Conservation (phyloP, 139 green algal species). For the Chlorella sp. region DNA sequence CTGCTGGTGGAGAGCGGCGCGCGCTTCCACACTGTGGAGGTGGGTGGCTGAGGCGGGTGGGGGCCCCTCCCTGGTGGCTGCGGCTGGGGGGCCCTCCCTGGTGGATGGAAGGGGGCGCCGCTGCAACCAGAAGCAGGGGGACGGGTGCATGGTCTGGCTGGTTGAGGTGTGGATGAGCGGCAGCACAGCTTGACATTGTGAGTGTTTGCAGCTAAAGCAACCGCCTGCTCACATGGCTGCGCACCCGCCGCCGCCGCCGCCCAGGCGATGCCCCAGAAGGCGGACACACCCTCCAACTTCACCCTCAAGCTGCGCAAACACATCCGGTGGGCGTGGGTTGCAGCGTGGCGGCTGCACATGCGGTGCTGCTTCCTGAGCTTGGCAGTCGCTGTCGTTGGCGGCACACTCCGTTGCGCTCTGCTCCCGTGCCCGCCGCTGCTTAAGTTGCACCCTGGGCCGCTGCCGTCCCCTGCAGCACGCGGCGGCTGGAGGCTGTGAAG, state of each 20-base stretch:
- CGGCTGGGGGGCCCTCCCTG: too few species aligned
- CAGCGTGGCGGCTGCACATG: too few species aligned
- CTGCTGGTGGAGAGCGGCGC: slow-evolving; percentile 91
- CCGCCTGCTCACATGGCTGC: too few species aligned
- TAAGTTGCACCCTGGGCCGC: too few species aligned
- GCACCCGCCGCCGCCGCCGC: neutral
- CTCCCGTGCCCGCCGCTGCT: too few species aligned
- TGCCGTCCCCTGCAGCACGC: slow-evolving; percentile 48
- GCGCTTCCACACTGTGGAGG: slow-evolving; percentile 91
- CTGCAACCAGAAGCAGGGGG: neutral
- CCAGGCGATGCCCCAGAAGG: slow-evolving; percentile 71
- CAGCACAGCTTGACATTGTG: too few species aligned
- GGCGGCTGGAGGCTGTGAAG: slow-evolving; percentile 83
- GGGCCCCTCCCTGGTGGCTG: too few species aligned
- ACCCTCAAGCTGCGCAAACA: slow-evolving; percentile 98
- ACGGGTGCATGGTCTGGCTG: neutral
- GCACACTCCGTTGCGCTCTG: neutral
- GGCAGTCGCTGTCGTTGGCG: neutral
- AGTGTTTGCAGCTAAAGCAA: too few species aligned
- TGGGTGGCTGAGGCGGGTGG: slow-evolving; percentile 3
- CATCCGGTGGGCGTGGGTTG: slow-evolving; percentile 71
- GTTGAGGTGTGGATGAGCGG: too few species aligned
- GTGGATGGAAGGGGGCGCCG: too few species aligned
- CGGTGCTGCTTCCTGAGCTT: too few species aligned
- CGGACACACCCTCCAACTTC: slow-evolving; percentile 90